A percentile compares a stretch with the other conserved stretches of the same genome.
Conservation (phyloP, 1,139 yeast genomes). For the Yamadazyma siamensis region DNA sequence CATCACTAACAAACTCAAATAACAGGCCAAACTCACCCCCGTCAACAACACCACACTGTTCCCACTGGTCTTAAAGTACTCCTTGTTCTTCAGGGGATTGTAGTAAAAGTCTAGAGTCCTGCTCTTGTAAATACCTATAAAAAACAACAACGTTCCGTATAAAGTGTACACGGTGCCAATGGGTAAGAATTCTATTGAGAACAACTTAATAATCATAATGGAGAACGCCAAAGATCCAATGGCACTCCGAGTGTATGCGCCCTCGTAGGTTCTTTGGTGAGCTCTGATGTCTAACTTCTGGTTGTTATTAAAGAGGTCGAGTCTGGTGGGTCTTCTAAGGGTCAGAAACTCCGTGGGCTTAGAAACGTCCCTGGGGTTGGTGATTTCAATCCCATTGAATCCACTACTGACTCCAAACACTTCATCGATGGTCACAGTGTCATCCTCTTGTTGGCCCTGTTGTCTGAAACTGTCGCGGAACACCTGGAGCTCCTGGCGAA, state of each 20-base stretch:
- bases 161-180: conserved; percentile 52
- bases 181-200: conserved; percentile 50
- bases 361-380: no score
- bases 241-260: conserved; percentile 56
- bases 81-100: conserved; percentile 36
- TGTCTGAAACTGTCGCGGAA: neutral
- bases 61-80: conserved; percentile 49
- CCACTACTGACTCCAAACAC: conserved; percentile 2
- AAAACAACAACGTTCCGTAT: conserved; percentile 48
- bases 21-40: conserved; percentile 43
- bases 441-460: neutral
- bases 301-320: conserved; percentile 22
- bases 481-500: no score
- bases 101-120: conserved; percentile 45
- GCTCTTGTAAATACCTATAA: conserved; percentile 47
- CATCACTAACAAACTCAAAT: conserved; percentile 41
- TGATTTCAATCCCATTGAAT: conserved; percentile 6
- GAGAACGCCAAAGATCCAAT: conserved; percentile 46
- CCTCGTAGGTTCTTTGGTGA: conserved; percentile 61
- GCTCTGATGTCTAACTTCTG: conserved; percentile 54
- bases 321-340: conserved; percentile 28
- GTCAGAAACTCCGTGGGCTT: no score
- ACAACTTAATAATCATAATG: conserved; percentile 48
- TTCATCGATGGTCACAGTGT: conserved; percentile 1
- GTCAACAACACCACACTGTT: conserved; percentile 44